A percentile compares a stretch with the other conserved stretches of the same genome.
These are phyloP conservation scores for Alternaria longipes DNA, from an alignment of 2,329 filamentous ascomycete genomes.

Conservation along the genomic window DNA sequence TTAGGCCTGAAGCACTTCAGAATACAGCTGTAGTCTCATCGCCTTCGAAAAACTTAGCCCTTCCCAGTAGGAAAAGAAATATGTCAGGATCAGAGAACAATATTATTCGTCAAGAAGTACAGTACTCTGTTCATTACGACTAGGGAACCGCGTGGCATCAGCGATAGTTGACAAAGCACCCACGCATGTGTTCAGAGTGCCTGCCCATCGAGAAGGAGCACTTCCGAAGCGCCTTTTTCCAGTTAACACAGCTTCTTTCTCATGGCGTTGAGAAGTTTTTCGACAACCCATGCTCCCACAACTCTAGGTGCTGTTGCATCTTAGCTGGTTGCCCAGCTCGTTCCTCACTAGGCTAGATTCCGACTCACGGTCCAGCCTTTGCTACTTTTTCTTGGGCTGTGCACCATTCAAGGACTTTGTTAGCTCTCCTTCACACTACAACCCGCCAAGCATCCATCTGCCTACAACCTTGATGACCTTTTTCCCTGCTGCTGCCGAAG, in stretches of 20 bases:
- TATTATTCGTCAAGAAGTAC: neutral
- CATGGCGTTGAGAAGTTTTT: neutral
- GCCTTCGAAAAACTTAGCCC: neutral
- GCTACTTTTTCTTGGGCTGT: neutral
- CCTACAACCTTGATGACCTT: neutral
- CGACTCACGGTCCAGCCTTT: neutral
- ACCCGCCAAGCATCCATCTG: neutral
- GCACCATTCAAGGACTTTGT: neutral
- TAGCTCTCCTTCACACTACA: neutral
- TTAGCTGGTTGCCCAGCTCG: neutral
- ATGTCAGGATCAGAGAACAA: neutral
- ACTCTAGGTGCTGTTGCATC: neutral
- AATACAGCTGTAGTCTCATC: slow-evolving; percentile 3
- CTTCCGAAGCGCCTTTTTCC: neutral
- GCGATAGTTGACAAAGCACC: neutral
- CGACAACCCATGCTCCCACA: neutral
- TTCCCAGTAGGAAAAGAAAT: too few species aligned
- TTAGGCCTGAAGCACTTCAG: neutral
- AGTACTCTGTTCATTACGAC: neutral
- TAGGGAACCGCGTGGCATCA: neutral
- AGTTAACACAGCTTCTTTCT: neutral
- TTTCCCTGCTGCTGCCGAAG: neutral
- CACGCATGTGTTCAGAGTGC: neutral
- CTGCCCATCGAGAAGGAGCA: neutral
- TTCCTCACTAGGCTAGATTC: neutral